Base-by-base conservation (phyloP, 768 basidiomycete species). In the Lactarius psammicola region DNA sequence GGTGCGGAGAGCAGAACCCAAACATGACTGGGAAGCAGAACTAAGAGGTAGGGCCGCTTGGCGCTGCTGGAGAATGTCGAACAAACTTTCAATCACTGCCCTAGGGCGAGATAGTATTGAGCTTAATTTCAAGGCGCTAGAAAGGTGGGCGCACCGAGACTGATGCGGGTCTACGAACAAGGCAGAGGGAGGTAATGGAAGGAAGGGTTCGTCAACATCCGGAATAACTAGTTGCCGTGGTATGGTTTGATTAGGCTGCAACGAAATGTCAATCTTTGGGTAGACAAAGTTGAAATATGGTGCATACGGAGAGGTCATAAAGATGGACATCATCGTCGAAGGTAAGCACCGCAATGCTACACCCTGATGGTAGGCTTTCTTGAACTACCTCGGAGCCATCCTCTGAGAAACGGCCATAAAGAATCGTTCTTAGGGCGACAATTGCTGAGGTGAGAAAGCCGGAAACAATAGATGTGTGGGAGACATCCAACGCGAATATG, bases 191-290 rank as follows among this genome's bases (percentile, higher is more conserved):
- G 68, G 79, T 28, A 94, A 74, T 0, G 97, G 97, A 1, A 91
- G 76, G 76, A 95, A 98, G 23, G 94, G 87, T 62, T 99, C 97
- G n/a, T 94, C 89, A 42, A 98, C 77, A 73, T 98, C 97, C 1
- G 91, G 79, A 10, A 98, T 84, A 53, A 98, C 84, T 53, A 95
- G 80, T 81, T 95, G 89, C 40, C 81, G 62, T 26, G 64, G 62
- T 15, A 55, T 33, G 15, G 38, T 15, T 34, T 62, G 68, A 51
- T 63, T 23, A n/a, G 69, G 69, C 69, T 70, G 59, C 18, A 38
- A 80, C 83, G 67, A 38, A 63, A 31, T 57, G 59, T 66, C 20
- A 55, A 33, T 36, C 60, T 56, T 33, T 46, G 38, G 30, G 13
- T 23, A 42, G 28, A 10, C 31, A 51, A 54, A 18, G 40, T 44